These are phyloP conservation scores for Phytophthora megakarya DNA, from an alignment of 352 stramenopile genomes.

Conservation along the genomic window DNA sequence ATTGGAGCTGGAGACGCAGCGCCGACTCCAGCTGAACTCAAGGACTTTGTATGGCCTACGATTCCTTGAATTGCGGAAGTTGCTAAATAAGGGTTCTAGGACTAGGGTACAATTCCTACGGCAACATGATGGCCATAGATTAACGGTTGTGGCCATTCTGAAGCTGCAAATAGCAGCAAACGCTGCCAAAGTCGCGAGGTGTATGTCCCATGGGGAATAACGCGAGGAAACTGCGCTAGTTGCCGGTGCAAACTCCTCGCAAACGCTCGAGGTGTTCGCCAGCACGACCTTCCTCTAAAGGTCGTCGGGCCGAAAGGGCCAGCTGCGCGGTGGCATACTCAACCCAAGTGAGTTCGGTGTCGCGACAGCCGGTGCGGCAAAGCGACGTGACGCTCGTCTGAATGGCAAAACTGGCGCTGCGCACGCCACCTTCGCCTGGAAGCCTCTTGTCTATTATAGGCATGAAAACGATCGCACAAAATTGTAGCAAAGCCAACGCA, in stretches of 20 bases:
- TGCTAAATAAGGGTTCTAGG: slow-evolving; percentile 10
- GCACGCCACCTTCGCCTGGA: not conserved
- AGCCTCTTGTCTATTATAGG: not conserved
- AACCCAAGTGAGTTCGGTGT: slow-evolving; percentile 16
- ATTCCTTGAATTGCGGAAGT: slow-evolving; percentile 17
- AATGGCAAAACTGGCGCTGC: slow-evolving; percentile 20
- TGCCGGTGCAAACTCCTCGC: not conserved
- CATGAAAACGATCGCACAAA: not conserved
- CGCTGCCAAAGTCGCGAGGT: not conserved
- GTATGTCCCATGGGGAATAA: not conserved
- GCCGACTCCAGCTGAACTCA: slow-evolving; percentile 1
- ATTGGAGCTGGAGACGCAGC: slow-evolving; percentile 2
- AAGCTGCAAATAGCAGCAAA: not conserved
- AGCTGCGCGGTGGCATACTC: slow-evolving; percentile 15
- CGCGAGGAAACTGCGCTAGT: not conserved
- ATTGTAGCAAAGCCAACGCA: not conserved
- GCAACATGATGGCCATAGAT: not conserved
- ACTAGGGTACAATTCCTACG: slow-evolving; percentile 12
- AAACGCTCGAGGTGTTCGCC: not conserved
- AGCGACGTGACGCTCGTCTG: slow-evolving; percentile 17
- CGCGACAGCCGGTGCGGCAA: slow-evolving; percentile 12
- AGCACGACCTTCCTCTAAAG: not conserved
- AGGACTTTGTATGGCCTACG: slow-evolving; percentile 7
- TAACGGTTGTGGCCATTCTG: not conserved
- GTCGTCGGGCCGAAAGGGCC: slow-evolving; percentile 6